Evolutionary conservation across 495 filamentous ascomycete species (phyloP).

Genomic region (Mycothermus thermophilus): DNA sequence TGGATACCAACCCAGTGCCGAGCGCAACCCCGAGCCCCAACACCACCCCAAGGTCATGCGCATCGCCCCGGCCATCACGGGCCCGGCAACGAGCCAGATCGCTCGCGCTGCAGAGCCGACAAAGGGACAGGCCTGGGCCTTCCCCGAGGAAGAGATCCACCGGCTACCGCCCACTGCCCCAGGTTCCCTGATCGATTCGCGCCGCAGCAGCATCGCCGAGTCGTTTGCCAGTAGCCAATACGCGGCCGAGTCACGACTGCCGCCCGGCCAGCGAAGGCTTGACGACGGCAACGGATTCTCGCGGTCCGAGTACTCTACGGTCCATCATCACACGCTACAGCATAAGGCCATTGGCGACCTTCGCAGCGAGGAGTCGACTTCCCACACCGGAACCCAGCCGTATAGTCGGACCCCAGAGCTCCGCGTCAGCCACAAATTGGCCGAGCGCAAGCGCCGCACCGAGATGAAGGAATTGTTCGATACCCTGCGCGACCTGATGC

Average conservation of each 20-base stretch:
- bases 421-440: conserved; percentile 89
- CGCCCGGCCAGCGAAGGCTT: conserved; percentile 54
- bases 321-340: conserved; percentile 66
- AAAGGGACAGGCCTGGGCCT: conserved; percentile 70
- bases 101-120: conserved; percentile 70
- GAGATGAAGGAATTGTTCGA: conserved; percentile 99
- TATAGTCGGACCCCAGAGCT: conserved; percentile 93
- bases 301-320: too few relatives aligned
- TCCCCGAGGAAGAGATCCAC: conserved; percentile 59
- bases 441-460: conserved; percentile 86
- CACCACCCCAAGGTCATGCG: conserved; percentile 34
- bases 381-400: conserved; percentile 49
- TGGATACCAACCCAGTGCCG: conserved; percentile 43
- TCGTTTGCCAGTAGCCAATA: conserved; percentile 62
- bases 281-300: conserved; percentile 34
- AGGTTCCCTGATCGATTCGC: conserved; percentile 47
- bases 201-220: conserved; percentile 59
- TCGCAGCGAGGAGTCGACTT: conserved; percentile 41
- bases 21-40: conserved; percentile 39
- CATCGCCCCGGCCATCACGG: conserved; percentile 63
- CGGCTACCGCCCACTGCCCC: conserved; percentile 29
- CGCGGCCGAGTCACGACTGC: conserved; percentile 53
- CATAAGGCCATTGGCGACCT: conserved; percentile 56
- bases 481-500: conserved; percentile 63
- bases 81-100: conserved; percentile 61